These are phyloP conservation scores for Stramenopiles sp. DNA, from an alignment of 352 stramenopile species.

Conservation along the genomic window DNA sequence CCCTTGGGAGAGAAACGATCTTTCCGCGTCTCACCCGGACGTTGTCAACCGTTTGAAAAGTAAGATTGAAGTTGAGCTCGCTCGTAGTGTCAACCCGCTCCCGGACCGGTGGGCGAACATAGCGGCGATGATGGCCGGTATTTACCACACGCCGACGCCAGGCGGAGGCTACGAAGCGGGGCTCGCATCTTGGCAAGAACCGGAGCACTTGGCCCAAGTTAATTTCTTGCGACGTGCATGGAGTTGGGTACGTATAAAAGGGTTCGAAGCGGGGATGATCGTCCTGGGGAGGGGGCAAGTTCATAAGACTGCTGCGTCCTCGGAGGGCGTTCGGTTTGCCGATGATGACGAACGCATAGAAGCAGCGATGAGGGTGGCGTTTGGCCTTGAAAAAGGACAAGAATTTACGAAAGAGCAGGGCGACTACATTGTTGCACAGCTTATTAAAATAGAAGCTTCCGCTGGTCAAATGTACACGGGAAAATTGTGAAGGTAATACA, in stretches of 20 bases:
- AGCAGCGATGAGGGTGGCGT: too few species aligned
- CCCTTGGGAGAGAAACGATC: constrained; percentile 21
- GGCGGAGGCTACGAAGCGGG: constrained; percentile 2
- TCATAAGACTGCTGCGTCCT: too few species aligned
- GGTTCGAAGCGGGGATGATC: too few species aligned
- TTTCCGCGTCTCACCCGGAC: constrained; percentile 14
- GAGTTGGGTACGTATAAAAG: background rate
- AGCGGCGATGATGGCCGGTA: background rate
- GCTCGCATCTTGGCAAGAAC: background rate
- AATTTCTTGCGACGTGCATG: background rate
- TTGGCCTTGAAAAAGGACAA: too few species aligned
- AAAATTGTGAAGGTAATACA: too few species aligned
- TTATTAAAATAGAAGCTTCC: too few species aligned
- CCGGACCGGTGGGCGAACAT: background rate
- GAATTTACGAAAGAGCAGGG: too few species aligned
- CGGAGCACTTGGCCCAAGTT: background rate
- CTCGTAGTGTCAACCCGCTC: background rate
- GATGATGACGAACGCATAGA: too few species aligned
- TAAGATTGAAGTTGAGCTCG: constrained; percentile 12
- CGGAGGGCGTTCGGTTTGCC: too few species aligned
- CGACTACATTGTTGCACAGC: too few species aligned
- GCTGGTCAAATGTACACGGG: too few species aligned
- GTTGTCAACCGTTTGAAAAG: constrained; percentile 20
- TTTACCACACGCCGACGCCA: background rate
- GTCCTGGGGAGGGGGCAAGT: too few species aligned